Conservation (phyloP, 257 asterid species). For the Solanum acaule region DNA sequence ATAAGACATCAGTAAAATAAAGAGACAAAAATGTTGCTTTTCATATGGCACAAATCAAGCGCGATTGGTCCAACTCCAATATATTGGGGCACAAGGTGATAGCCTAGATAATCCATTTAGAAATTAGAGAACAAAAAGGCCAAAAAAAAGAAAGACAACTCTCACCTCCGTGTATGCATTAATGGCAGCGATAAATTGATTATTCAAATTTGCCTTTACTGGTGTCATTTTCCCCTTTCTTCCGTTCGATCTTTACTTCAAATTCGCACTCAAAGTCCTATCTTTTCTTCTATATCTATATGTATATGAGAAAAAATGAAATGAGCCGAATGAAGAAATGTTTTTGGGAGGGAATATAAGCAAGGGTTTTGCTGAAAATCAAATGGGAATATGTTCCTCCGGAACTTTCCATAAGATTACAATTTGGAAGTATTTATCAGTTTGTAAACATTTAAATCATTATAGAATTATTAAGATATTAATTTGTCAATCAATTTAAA, state of each 20-base stretch:
- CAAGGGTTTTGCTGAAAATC: too few species aligned
- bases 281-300: not conserved
- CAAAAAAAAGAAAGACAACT: not conserved
- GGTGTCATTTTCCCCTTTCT: slow-evolving; percentile 38
- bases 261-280: not conserved
- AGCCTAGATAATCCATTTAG: slow-evolving; percentile 38
- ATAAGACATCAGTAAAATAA: not conserved
- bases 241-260: not conserved
- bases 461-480: too few species aligned
- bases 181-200: slow-evolving; percentile 68
- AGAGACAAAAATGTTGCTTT: slow-evolving; percentile 15
- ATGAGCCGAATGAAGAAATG: too few species aligned
- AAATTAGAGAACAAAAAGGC: not conserved
- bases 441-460: too few species aligned
- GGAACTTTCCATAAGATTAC: too few species aligned
- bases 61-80: slow-evolving; percentile 76
- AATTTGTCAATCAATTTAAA: too few species aligned
- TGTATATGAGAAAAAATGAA: too few species aligned
- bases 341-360: too few species aligned
- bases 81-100: slow-evolving; percentile 79
- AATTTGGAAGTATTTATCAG: too few species aligned
- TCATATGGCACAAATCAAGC: slow-evolving; percentile 65
- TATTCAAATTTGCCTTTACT: slow-evolving; percentile 19
- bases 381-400: too few species aligned
- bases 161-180: slow-evolving; percentile 54